phyloP scores from a whole-genome alignment of 805 yeast species.

The Hanseniaspora lindneri region DNA sequence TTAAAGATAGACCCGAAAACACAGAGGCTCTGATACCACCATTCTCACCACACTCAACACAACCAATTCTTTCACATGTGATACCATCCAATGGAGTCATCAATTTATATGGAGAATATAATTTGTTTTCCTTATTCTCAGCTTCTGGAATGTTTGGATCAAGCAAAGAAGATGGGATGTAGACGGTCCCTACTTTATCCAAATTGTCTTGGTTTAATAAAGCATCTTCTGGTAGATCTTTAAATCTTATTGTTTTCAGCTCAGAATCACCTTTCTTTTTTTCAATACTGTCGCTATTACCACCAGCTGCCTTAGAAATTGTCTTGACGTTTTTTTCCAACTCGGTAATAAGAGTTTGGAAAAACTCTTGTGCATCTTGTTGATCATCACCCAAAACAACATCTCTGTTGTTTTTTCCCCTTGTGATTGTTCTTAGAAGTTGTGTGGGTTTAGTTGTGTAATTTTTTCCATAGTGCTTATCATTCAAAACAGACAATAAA shows the following conservation, averaged over 20 bases:
- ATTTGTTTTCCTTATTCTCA: conserved; percentile 33
- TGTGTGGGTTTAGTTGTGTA: conserved; percentile 52
- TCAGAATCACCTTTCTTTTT: conserved; percentile 22
- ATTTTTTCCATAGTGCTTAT: conserved; percentile 38
- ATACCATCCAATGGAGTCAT: conserved; percentile 89
- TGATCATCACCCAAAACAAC: conserved; percentile 77
- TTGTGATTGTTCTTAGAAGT: conserved; percentile 55
- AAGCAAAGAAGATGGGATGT: conserved; percentile 62
- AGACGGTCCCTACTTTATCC: conserved; percentile 53
- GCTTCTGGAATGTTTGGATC: conserved; percentile 46
- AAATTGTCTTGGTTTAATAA: conserved; percentile 34
- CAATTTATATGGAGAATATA: conserved; percentile 41
- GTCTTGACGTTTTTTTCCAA: conserved; percentile 39
- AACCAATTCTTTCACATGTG: conserved; percentile 79
- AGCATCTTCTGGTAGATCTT: conserved; percentile 30
- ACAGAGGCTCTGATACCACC: conserved; percentile 84
- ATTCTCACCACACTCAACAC: conserved; percentile 81
- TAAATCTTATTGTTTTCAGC: conserved; percentile 22
- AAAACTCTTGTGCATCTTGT: conserved; percentile 94
- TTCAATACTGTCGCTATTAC: conserved; percentile 19
- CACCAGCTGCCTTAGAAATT: conserved; percentile 16
- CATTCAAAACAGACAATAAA: conserved; percentile 45
- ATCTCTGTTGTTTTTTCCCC: conserved; percentile 58
- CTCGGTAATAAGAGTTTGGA: conserved; percentile 61
- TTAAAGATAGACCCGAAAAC: conserved; percentile 59